Conservation (phyloP, 805 yeast species). For the Candida peoriensis region DNA sequence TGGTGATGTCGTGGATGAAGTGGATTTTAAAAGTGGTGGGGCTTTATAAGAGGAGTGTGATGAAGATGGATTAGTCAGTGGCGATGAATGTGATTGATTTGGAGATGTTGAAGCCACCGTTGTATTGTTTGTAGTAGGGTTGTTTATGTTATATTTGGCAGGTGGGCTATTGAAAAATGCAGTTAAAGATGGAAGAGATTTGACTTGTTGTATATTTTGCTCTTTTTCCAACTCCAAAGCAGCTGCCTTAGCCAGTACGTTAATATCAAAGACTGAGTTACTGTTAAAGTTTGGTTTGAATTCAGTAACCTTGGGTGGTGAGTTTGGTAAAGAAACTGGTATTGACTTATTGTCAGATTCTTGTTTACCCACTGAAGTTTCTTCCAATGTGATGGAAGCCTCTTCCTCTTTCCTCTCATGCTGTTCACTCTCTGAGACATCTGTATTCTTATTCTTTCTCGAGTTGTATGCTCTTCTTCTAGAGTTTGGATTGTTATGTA, state of each 20-base stretch:
- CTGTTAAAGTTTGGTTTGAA: constrained; percentile 8
- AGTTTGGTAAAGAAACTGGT: constrained; percentile 18
- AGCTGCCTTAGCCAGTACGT: constrained; percentile 26
- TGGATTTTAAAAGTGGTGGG: constrained; percentile 12
- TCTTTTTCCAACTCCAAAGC: constrained; percentile 26
- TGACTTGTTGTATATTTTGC: constrained; percentile 22
- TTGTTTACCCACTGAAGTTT: no score
- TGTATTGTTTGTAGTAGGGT: constrained; percentile 1
- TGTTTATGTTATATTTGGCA: constrained; percentile 3
- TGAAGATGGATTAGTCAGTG: no score
- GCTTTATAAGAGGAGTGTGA: constrained; percentile 11
- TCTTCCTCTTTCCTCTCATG: neutral
- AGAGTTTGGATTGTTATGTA: constrained; percentile 68
- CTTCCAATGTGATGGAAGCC: no score
- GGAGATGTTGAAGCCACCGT: constrained; percentile 6
- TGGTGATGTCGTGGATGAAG: constrained; percentile 17
- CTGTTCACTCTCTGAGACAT: constrained; percentile 2
- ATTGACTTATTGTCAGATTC: neutral
- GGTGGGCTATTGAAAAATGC: constrained; percentile 21
- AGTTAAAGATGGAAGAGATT: constrained; percentile 24
- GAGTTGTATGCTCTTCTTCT: constrained; percentile 50
- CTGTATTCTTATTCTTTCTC: constrained; percentile 24
- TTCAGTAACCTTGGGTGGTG: constrained; percentile 15
- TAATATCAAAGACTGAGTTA: constrained; percentile 22
- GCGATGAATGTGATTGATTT: constrained; percentile 8